Evolutionary conservation across 257 asterid species (phyloP).

Genomic region (Plantago ovata): DNA sequence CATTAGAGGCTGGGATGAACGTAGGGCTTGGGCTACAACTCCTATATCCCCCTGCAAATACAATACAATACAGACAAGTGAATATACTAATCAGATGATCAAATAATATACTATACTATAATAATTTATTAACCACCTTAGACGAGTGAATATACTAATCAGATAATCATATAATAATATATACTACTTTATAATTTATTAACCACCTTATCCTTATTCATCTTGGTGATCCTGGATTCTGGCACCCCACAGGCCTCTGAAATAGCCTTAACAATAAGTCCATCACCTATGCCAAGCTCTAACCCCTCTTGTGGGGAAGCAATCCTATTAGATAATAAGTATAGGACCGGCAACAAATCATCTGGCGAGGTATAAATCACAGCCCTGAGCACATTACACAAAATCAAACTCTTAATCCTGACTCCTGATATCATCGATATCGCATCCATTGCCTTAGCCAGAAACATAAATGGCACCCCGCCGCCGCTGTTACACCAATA

Average conservation of each 20-base stretch:
- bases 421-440: slow-evolving; percentile 73
- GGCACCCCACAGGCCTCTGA: slow-evolving; percentile 90
- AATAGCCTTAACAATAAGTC: slow-evolving; percentile 79
- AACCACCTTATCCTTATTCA: slow-evolving; percentile 44
- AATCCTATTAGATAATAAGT: slow-evolving; percentile 67
- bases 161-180: not conserved
- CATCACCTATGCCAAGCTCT: slow-evolving; percentile 94
- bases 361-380: slow-evolving; percentile 75
- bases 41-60: slow-evolving; percentile 94
- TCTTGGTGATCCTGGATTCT: slow-evolving; percentile 70
- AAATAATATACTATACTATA: no score
- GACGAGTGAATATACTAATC: not conserved
- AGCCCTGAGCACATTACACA: slow-evolving; percentile 84
- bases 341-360: slow-evolving; percentile 70
- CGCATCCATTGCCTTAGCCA: slow-evolving; percentile 79
- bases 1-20: slow-evolving; percentile 89
- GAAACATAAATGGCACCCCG: slow-evolving; percentile 87
- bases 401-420: slow-evolving; percentile 72
- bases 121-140: no score
- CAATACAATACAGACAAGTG: slow-evolving; percentile 4
- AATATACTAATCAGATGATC: not conserved
- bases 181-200: no score
- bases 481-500: slow-evolving; percentile 80
- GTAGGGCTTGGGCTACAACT: slow-evolving; percentile 84
- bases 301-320: slow-evolving; percentile 86